Evolutionary conservation across 495 filamentous ascomycete genomes (phyloP), one percentile per base, ranked within the genome.

Genomic region (Xylaria curta): DNA sequence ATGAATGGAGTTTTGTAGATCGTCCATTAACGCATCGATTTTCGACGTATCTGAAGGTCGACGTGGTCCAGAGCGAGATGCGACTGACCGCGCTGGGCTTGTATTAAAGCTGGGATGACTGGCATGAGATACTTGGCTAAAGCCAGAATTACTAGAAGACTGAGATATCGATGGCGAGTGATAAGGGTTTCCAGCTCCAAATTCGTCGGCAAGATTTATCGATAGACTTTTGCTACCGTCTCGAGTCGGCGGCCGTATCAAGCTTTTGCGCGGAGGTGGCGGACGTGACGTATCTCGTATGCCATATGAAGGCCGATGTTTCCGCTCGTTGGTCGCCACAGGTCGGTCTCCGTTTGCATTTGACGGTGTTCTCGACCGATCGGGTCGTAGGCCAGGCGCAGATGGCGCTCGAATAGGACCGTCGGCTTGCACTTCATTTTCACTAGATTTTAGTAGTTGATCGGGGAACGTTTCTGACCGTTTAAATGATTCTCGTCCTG

Each of bases 81-180:
- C 63, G n/a, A 83, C 66, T 21, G 86, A 86, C 38, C 81, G 78
- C 8, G 88, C 83, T 1, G 88, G 89, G 72, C 87, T 97, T 5
- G 93, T 93, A 66, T 89, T 85, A 4, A 93, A 94, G 75, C 91
- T 95, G 3, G 89, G 85, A 78, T 90, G 91, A 69, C 89, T 89
- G 0, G 82, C 83, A 10, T 89, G 86, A 26, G 77, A 79, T 38
- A 42, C 70, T 42, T 77, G 82, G 24, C 91, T 93, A 28, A 83
- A 88, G 1, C 83, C 86, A 8, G 92, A 94, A n/a, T 86, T 88
- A 51, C 89, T 90, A 6, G 92, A 94, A 2, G 87, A 87, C 31
- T 86, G 86, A 1, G 92, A 96, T 72, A 89, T 87, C 0, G 91
- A 89, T 0, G 90, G 81, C 4, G 85, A 85, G 76, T 93, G 90